Evolutionary conservation across 164 flowering plant species (phyloP).

Genomic region (Vitis labrusca): DNA sequence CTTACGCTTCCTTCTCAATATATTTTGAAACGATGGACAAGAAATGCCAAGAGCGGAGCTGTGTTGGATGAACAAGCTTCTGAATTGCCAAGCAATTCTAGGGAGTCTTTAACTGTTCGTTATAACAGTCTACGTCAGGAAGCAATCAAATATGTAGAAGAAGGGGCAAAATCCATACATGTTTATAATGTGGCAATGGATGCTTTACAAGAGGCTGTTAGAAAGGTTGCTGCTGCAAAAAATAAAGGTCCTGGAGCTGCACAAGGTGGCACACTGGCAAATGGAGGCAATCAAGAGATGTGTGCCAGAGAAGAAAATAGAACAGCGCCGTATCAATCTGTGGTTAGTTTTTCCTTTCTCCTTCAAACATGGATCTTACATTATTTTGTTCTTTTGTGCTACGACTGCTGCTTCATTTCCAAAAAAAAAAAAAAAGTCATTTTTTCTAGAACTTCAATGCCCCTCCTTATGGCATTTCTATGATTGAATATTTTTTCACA

Average conservation of each 20-base stretch:
- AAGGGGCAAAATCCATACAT: conserved; percentile 46
- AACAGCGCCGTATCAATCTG: conserved; percentile 21
- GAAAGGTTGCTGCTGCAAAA: conserved; percentile 31
- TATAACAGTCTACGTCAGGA: conserved; percentile 46
- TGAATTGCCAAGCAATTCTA: conserved; percentile 19
- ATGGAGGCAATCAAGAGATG: conserved; percentile 26
- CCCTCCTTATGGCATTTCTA: not conserved
- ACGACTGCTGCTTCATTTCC: no score
- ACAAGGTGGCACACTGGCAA: conserved; percentile 13
- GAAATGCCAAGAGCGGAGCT: conserved; percentile 42
- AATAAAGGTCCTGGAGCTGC: conserved; percentile 31
- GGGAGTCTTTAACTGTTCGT: conserved; percentile 30
- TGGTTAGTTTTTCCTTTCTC: conserved; percentile 27
- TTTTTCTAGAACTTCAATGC: not conserved
- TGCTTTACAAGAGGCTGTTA: conserved; percentile 36
- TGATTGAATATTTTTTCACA: not conserved
- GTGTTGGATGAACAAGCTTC: conserved; percentile 23
- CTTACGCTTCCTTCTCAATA: conserved; percentile 46
- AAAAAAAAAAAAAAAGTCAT: no score
- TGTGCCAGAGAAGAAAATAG: conserved; percentile 20
- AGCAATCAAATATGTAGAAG: conserved; percentile 50
- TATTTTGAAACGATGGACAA: conserved; percentile 48
- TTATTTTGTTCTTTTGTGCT: not conserved
- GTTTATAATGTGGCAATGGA: conserved; percentile 44
- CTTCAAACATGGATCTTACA: not conserved